phyloP scores from a whole-genome alignment of 2,329 filamentous ascomycete genomes.

The Pleochaeta shiraiana region DNA sequence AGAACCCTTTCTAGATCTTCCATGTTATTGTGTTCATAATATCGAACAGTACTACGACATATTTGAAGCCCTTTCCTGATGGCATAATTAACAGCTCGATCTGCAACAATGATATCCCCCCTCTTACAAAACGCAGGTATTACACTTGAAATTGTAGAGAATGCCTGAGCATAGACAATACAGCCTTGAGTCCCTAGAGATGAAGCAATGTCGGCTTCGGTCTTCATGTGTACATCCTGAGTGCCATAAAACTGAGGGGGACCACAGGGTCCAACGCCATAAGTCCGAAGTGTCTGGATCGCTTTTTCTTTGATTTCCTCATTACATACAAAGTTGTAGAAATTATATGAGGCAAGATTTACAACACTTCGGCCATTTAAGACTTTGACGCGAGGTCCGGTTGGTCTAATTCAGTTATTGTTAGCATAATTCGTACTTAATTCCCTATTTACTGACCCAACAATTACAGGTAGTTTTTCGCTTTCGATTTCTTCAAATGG shows the following conservation, averaged over 20 bases:
- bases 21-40: conserved; percentile 96
- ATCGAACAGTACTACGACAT: conserved; percentile 70
- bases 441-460: conserved; percentile 39
- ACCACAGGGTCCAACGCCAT: conserved; percentile 90
- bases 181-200: conserved; percentile 74
- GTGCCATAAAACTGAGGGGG: conserved; percentile 97
- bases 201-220: conserved; percentile 77
- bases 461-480: conserved; percentile 69
- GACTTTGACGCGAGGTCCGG: conserved; percentile 76
- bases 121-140: conserved; percentile 95
- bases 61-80: conserved; percentile 91
- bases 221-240: conserved; percentile 95
- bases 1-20: conserved; percentile 74
- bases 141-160: conserved; percentile 90
- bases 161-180: conserved; percentile 91
- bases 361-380: conserved; percentile 73
- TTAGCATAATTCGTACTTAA: conserved; percentile 5
- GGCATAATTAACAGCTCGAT: conserved; percentile 80
- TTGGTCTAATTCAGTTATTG: conserved; percentile 35
- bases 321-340: conserved; percentile 91
- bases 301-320: conserved; percentile 89
- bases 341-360: conserved; percentile 91
- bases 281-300: conserved; percentile 79
- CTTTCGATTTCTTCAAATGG: conserved; percentile 58
- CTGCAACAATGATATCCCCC: conserved; percentile 90